Evolutionary conservation across 75 land plant genomes (phyloP), one percentile per base, ranked within the genome.

Genomic region (Cunninghamia lanceolata): DNA sequence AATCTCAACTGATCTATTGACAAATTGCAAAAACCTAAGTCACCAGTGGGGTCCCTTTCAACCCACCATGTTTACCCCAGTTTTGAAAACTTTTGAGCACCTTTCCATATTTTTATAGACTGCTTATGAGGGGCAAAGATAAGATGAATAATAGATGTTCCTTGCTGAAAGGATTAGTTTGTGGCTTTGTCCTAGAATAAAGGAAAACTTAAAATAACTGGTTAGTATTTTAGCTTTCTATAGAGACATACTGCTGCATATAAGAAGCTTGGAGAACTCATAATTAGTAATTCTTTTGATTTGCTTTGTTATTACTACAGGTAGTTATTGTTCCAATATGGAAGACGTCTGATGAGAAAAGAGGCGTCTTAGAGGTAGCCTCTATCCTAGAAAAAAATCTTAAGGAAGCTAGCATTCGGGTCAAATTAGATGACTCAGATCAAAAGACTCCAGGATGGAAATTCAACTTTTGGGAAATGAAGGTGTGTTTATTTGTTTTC

Each of bases 401-500:
- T 28, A 89, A 91, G 84, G 53, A 83, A 47, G 94, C 94, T 19
- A 93, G 93, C 28, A 59, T 98, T 39, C 95, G 91, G 85, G 95
- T 95, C 17, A 96, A 98, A 87, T 59, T 96, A 84, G 99, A 98
- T 88, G 91, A 94, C 39, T 90, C 96, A 46, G 99, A 98, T 0
- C 99, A 95, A 78, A 95, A 86, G 83, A 98, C 99, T 3, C 97
- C 99, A 66, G 99, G 99, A 34, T 98, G 99, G 99, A 98, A 98
- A 88, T 98, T 95, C 88, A 98, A 96, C 83, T 95, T 93, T 88
- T 98, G 99, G 99, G 99, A 98, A 89, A 95, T 98, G 99, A 98
- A 98, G 92, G 98, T 96, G 46, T 45, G 10, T 42, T 14, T 28
- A 34, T 45, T 73, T 83, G 45, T 53, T 53, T 28, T 84, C 16